Evolutionary conservation across 208 protist species (phyloP), one percentile per base, ranked within the genome.

Genomic region (Trypanosoma rangeli): DNA sequence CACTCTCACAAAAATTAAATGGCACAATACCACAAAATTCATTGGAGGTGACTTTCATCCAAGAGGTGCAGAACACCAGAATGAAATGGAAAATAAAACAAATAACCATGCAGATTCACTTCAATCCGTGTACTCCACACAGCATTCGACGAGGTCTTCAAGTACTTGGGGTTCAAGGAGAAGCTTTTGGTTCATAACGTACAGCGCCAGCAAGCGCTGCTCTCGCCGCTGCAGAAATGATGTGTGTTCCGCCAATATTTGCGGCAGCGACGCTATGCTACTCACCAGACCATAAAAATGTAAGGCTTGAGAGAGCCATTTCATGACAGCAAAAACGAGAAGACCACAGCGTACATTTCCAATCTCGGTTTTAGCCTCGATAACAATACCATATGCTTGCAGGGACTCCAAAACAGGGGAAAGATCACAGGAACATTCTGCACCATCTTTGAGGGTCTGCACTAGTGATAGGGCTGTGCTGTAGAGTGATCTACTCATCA

Each of bases 61-160:
- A n/a, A 53, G 10, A 53, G 49, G 9, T 7, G 49, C 49, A 29
- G 26, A 63, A 9, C 15, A 66, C 10, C 42, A 44, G 24, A 60
- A 35, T 2, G 26, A 42, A 29, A 35, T 20, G 56, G 29, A 65
- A 18, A 61, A 67, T 33, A 48, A 33, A 69, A 60, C 35, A 55
- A 59, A 68, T 33, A 29, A 61, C 46, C 53, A 61, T 61, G 29
- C n/a, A 46, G 29, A 4, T 22, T 22, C 33, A 26, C 15, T 58
- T 58, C 24, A 74, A 33, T 75, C 57, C 2, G 54, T 57, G 26
- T 70, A 70, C 46, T 76, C 72, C 28, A 77, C 64, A 63, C 64
- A 77, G 52, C 72, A 71, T 26, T 77, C 59, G 3, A 77, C 65
- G 4, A 77, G 29, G 48, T 71, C 72, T 29, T 77, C 72, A 26